These are phyloP conservation scores for Aspergillus sp. DNA, from an alignment of 2,329 filamentous ascomycete genomes.

Conservation along the genomic window DNA sequence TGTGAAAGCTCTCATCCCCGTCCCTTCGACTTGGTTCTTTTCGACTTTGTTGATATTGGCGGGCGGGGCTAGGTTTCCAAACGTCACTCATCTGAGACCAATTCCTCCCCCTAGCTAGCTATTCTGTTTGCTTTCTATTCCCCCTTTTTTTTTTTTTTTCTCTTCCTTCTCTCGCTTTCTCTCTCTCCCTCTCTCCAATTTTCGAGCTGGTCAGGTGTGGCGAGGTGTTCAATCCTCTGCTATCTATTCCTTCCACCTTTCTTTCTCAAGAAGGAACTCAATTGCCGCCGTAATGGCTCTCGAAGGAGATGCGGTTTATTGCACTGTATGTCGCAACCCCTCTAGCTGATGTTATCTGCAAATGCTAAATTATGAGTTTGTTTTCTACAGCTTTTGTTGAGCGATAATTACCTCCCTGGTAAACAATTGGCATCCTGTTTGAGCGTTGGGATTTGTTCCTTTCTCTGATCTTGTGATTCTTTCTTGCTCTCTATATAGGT, in stretches of 20 bases:
- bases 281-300: slow-evolving; percentile 32
- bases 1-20: slow-evolving; percentile 15
- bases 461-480: slow-evolving; percentile 7
- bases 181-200: too few species aligned
- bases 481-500: slow-evolving; percentile 49
- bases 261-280: not conserved
- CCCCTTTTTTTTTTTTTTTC: not conserved
- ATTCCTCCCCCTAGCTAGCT: slow-evolving; percentile 6
- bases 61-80: slow-evolving; percentile 13
- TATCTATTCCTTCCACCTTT: not conserved
- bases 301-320: slow-evolving; percentile 57
- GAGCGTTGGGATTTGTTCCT: not conserved
- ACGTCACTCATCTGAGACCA: not conserved
- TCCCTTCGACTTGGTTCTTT: slow-evolving; percentile 8
- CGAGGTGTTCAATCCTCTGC: not conserved
- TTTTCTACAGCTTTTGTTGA: slow-evolving; percentile 71
- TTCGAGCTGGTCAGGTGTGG: too few species aligned
- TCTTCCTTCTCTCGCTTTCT: not conserved
- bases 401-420: slow-evolving; percentile 91
- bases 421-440: slow-evolving; percentile 22
- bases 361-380: slow-evolving; percentile 5
- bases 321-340: slow-evolving; percentile 49
- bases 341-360: not conserved
- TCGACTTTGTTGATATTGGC: slow-evolving; percentile 1
- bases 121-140: slow-evolving; percentile 1